Conservation (phyloP, 805 yeast species). For the Metschnikowia borealis region DNA sequence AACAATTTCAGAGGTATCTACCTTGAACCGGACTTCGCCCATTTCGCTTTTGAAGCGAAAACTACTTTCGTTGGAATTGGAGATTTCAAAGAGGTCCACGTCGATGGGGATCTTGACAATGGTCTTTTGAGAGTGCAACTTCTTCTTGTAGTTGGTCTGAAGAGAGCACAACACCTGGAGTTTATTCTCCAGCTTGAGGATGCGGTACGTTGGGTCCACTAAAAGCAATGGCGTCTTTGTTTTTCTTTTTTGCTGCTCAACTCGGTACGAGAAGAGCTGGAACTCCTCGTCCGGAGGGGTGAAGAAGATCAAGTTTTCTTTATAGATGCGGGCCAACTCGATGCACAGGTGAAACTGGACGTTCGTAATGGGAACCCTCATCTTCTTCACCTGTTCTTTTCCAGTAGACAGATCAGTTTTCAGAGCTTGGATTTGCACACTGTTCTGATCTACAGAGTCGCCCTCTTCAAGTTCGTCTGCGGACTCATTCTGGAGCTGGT, state of each 20-base stretch:
- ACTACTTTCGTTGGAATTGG: slow-evolving; percentile 9
- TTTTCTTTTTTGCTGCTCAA: slow-evolving; percentile 38
- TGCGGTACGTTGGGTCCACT: slow-evolving; percentile 35
- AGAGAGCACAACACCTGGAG: slow-evolving; percentile 35
- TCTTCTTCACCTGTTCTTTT: slow-evolving; percentile 1
- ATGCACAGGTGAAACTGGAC: slow-evolving; percentile 63
- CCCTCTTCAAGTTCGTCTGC: background rate
- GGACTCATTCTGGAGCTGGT: slow-evolving; percentile 10
- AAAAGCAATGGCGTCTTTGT: slow-evolving; percentile 41
- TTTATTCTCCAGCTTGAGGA: slow-evolving; percentile 19
- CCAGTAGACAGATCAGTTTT: too few species aligned
- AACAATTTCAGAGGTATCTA: slow-evolving; percentile 63
- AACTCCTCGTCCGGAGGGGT: slow-evolving; percentile 75
- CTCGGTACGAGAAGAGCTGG: slow-evolving; percentile 35
- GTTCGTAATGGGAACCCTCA: slow-evolving; percentile 32
- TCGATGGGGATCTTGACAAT: slow-evolving; percentile 32
- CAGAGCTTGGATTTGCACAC: background rate
- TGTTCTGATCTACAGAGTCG: background rate
- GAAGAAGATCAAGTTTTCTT: slow-evolving; percentile 64
- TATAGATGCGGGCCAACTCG: slow-evolving; percentile 64
- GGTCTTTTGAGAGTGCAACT: slow-evolving; percentile 31
- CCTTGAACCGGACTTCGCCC: slow-evolving; percentile 68
- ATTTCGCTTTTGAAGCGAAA: slow-evolving; percentile 49
- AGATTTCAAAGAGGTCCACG: slow-evolving; percentile 30
- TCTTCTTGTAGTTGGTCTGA: slow-evolving; percentile 32